Evolutionary conservation across 129 eudicot species (phyloP), one percentile per base, ranked within the genome.

Genomic region (Kitagawia praeruptora): DNA sequence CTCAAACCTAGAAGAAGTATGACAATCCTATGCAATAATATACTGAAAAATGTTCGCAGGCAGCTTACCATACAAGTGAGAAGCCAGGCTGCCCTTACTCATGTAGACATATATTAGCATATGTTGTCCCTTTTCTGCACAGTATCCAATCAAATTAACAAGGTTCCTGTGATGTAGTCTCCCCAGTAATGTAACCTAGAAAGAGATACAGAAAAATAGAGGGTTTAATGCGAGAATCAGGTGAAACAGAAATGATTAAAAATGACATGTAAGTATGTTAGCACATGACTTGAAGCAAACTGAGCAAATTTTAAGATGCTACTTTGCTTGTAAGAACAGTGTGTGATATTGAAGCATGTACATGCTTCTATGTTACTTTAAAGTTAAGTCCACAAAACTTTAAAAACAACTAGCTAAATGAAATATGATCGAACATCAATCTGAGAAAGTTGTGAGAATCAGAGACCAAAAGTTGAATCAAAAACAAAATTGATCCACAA

Each of bases 131-230:
- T 90, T 95, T 83, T 95, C 98, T 39, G 96, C 96, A 78, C 98
- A 95, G 76, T 95, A 95, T 75, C 98, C 98, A 51, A 95, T 88
- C 86, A 95, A 88, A 89, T 95, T 95, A 89, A 95, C 93, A n/a
- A 95, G 98, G 85, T 95, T 95, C 56, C 98, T 83, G 85, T 95
- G 98, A 89, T 95, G 97, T 70, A 95, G 84, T 84, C 98, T 85
- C 86, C 97, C 98, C 76, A 95, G 78, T 85, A 95, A 85, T 92
- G 87, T 86, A 79, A 95, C 98, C 98, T 91, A 89, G 64, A 73
- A 82, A 82, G 66, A 47, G 53, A 72, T 47, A 49, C 70, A 71
- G 45, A 56, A 46, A 51, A 45, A 45, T 37, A 79, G 70, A 69
- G 56, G 37, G 61, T 41, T 27, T 79, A 77, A 81, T 74, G 53